These are phyloP conservation scores for Ophiocordyceps sinensis DNA, from an alignment of 2,329 filamentous ascomycete species.

Conservation along the genomic window DNA sequence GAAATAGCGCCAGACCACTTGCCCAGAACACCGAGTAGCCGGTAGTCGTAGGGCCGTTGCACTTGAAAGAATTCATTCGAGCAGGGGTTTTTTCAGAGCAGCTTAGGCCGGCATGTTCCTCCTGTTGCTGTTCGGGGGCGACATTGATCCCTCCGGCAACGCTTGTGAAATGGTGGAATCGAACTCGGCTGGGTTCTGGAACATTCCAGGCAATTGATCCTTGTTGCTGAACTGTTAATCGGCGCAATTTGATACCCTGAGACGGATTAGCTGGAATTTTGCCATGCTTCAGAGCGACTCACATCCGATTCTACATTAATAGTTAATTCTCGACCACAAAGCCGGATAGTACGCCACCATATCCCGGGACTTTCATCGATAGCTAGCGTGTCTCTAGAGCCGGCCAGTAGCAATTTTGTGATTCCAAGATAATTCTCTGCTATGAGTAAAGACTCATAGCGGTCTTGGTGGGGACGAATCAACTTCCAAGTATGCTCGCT, in stretches of 20 bases:
- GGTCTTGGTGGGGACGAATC: background rate
- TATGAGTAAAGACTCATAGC: background rate
- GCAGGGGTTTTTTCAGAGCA: background rate
- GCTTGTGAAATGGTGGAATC: background rate
- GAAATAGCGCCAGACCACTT: conserved; percentile 1
- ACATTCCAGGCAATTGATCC: background rate
- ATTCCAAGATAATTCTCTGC: conserved; percentile 1
- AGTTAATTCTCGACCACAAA: background rate
- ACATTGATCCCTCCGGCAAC: background rate
- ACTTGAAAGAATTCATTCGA: conserved; percentile 1
- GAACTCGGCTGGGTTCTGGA: background rate
- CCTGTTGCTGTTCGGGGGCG: background rate
- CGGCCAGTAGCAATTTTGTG: background rate
- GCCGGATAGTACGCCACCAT: conserved; percentile 2
- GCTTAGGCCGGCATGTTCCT: background rate
- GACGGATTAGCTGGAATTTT: background rate
- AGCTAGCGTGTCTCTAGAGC: background rate
- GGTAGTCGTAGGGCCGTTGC: background rate
- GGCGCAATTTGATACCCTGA: conserved; percentile 1
- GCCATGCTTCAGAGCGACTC: background rate
- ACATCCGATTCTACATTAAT: conserved; percentile 1
- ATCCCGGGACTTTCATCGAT: conserved; percentile 1
- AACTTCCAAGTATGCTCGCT: background rate
- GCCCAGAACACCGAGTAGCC: background rate
- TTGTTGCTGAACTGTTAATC: background rate